Evolutionary conservation across 371 early-diverging fungal genomes (phyloP), one percentile per base, ranked within the genome.

Genomic region (Mortierella sp.): DNA sequence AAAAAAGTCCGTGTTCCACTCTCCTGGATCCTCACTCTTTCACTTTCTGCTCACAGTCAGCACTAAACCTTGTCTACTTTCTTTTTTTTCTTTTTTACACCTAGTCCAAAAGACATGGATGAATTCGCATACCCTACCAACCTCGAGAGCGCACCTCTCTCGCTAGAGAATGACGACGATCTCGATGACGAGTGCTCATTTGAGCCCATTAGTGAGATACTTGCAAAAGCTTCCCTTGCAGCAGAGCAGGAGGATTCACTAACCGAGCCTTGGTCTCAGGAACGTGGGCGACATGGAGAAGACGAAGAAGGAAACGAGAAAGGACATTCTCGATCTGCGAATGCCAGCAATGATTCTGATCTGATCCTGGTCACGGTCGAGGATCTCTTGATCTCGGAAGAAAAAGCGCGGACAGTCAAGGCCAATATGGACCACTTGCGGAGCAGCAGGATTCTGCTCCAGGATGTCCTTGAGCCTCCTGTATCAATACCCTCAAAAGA

Each of bases 331-430:
- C 21, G 37, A 37, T 37, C 37, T 37, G 50, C 50, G n/a, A 50
- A 55, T 23, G 16, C 55, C 4, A 77, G 77, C 51, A 72, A 72
- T 19, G 77, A 72, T 1, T 77, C 77, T 19, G 77, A 77, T 55
- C 68, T 77, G 15, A 26, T 77, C 56, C 77, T 72, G 47, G 77
- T 77, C 56, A 62, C 77, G 18, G 77, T 77, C 19, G 77, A 77
- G 63, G 77, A 77, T 29, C 67, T 77, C 44, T 48, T 77, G 57
- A 72, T 72, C 64, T 68, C 68, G 7, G 68, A 77, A 26, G 72
- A 72, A 26, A 48, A 62, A 12, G 45, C 37, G 50, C 68, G 60
- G n/a, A 76, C 71, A 2, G 64, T 76, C 59, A 69, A 64, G 29
- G 70, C 70, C 11, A 68, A 57, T 25, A 62, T 61, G 11, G 55